A percentile compares a stretch with the other conserved stretches of the same genome.
Evolutionary conservation across 306 rosid species (phyloP).

Genomic region (Hippophae tibetana): DNA sequence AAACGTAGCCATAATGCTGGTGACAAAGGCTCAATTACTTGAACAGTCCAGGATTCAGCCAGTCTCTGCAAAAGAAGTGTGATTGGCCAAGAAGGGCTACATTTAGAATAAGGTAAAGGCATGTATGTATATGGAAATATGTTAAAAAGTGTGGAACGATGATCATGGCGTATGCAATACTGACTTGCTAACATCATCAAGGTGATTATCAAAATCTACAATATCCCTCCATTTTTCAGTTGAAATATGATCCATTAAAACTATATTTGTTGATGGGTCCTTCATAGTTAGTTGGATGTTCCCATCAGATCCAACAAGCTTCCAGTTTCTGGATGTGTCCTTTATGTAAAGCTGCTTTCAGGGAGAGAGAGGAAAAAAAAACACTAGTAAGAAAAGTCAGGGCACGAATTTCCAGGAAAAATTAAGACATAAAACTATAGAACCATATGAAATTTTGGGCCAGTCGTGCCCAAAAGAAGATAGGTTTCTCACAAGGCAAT

Average conservation of each 20-base stretch:
- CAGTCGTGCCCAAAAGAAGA: too few species aligned
- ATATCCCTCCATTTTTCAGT: conserved; percentile 69
- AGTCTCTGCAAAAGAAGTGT: conserved; percentile 46
- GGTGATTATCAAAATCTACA: conserved; percentile 91
- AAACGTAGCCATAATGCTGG: conserved; percentile 14
- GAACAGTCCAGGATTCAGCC: conserved; percentile 89
- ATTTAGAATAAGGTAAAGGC: background rate
- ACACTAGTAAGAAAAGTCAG: background rate
- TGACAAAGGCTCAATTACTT: conserved; percentile 30
- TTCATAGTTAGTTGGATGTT: conserved; percentile 43
- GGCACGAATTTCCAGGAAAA: background rate
- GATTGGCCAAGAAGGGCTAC: background rate
- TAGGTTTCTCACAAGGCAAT: too few species aligned
- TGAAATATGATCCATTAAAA: conserved; percentile 64
- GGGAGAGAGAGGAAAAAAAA: conserved; percentile 1
- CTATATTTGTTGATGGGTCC: conserved; percentile 81
- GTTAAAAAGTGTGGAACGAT: background rate
- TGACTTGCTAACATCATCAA: conserved; percentile 90
- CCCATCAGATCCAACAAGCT: conserved; percentile 55
- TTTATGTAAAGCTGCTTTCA: conserved; percentile 53
- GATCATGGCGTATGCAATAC: conserved; percentile 3
- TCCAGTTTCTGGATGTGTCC: conserved; percentile 88
- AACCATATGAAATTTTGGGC: too few species aligned
- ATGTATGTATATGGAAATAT: background rate
- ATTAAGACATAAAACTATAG: background rate